Percentiles rank a stretch among this genome's conserved stretches.
phyloP scores from a whole-genome alignment of 345 rosid genomes.

The Salix viminalis region DNA sequence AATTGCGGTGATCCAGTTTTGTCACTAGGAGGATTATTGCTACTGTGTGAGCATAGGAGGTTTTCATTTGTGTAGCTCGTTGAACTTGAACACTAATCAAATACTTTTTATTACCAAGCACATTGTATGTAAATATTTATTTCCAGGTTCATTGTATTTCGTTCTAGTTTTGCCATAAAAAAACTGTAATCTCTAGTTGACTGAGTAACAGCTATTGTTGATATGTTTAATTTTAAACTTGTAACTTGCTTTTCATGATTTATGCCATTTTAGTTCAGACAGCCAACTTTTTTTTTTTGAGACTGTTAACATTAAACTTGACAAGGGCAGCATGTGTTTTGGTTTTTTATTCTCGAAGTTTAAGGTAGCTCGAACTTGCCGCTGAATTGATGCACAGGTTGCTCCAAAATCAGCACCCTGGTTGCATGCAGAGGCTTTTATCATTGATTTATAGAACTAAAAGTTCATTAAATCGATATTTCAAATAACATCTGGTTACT shows the following conservation, averaged over 20 bases:
- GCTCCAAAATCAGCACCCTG: neutral
- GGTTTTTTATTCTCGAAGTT: neutral
- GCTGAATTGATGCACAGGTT: neutral
- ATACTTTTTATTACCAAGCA: slow-evolving; percentile 8
- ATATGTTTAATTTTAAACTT: neutral
- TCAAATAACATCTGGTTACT: too few relatives aligned
- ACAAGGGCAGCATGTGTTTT: neutral
- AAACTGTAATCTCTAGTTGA: neutral
- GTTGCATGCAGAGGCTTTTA: neutral
- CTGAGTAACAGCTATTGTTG: neutral
- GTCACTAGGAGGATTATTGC: slow-evolving; percentile 14
- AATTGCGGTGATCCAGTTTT: slow-evolving; percentile 17
- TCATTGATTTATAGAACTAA: too few relatives aligned
- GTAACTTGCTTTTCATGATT: neutral
- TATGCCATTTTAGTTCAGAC: too few relatives aligned
- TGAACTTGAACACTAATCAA: neutral
- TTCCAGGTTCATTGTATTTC: neutral
- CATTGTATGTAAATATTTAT: slow-evolving; percentile 23
- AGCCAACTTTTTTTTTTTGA: neutral
- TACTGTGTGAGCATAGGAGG: neutral
- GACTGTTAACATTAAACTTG: neutral
- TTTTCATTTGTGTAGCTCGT: neutral
- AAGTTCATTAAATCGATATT: too few relatives aligned
- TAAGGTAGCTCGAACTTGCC: neutral
- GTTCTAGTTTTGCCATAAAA: neutral